Conservation (phyloP, 164 flowering plant genomes). For the Nymphaea colorata region DNA sequence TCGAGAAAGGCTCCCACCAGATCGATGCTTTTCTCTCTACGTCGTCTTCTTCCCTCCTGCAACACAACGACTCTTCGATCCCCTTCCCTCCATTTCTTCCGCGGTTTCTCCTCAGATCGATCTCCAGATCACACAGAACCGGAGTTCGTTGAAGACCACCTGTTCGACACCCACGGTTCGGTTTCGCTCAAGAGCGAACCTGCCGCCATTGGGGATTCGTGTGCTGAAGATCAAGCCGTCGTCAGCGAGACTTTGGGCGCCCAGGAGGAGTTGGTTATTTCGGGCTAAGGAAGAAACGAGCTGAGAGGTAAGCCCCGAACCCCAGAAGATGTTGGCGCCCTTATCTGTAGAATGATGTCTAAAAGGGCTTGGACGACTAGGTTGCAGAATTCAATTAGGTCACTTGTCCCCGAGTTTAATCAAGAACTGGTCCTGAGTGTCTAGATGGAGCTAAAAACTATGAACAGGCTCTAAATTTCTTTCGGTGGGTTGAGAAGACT, state of each 20-base stretch:
- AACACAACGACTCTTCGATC: background rate
- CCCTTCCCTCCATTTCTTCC: background rate
- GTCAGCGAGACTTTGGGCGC: background rate
- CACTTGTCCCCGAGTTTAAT: slow-evolving; percentile 58
- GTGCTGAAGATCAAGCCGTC: background rate
- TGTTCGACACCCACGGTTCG: background rate
- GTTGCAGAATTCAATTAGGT: slow-evolving; percentile 72
- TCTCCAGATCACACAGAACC: slow-evolving; percentile 3
- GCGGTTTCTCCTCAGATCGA: slow-evolving; percentile 10
- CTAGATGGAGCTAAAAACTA: slow-evolving; percentile 41
- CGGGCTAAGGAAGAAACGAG: background rate
- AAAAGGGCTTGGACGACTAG: slow-evolving; percentile 82
- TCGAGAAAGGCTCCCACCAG: background rate
- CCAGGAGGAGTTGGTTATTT: background rate
- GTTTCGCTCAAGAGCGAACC: slow-evolving; percentile 1
- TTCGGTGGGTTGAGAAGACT: slow-evolving; percentile 81
- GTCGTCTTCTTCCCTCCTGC: background rate
- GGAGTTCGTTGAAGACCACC: slow-evolving; percentile 4
- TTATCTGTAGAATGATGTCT: slow-evolving; percentile 75
- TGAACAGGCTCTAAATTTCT: slow-evolving; percentile 83
- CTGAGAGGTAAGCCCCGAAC: slow-evolving; percentile 33
- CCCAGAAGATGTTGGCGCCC: slow-evolving; percentile 52
- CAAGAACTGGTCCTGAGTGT: slow-evolving; percentile 61
- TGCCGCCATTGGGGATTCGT: background rate
- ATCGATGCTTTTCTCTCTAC: background rate